Conservation (phyloP, 495 filamentous ascomycete genomes). For the Daldinia bambusicola region DNA sequence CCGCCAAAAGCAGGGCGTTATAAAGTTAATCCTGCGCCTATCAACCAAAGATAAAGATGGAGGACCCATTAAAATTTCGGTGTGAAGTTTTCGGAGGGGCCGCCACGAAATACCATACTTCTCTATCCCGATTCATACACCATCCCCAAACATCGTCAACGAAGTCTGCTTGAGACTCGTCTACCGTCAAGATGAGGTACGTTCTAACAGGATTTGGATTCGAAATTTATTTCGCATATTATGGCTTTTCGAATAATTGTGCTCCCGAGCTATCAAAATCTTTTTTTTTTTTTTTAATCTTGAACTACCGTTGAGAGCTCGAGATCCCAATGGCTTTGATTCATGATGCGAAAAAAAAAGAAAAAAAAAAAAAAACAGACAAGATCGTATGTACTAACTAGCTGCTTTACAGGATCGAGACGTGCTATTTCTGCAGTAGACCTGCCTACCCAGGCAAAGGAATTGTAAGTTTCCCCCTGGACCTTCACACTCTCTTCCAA, state of each 20-base stretch:
- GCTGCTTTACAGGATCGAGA: constrained; percentile 66
- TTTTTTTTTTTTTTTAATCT: background rate
- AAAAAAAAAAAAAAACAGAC: too few relatives aligned
- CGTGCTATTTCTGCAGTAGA: constrained; percentile 89
- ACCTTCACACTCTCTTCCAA: too few relatives aligned
- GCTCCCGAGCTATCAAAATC: background rate
- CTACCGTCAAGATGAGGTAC: constrained; percentile 54
- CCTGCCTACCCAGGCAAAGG: constrained; percentile 90
- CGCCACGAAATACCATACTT: constrained; percentile 11
- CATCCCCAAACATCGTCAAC: constrained; percentile 13
- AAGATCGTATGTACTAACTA: constrained; percentile 27
- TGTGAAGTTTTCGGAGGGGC: constrained; percentile 43
- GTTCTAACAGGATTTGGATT: constrained; percentile 1
- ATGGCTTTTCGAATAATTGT: background rate
- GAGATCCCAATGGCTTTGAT: background rate
- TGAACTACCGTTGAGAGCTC: constrained; percentile 4
- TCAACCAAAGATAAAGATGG: constrained; percentile 20
- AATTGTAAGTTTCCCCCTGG: constrained; percentile 62
- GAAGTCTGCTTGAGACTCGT: constrained; percentile 14
- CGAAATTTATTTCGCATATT: background rate
- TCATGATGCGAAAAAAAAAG: too few relatives aligned
- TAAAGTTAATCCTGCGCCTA: constrained; percentile 47
- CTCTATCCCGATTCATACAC: constrained; percentile 21
- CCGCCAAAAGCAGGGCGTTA: too few relatives aligned
- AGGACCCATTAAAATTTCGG: constrained; percentile 34